phyloP scores from a whole-genome alignment of 2,329 filamentous ascomycete species.

The Sordariomycetes sp. region DNA sequence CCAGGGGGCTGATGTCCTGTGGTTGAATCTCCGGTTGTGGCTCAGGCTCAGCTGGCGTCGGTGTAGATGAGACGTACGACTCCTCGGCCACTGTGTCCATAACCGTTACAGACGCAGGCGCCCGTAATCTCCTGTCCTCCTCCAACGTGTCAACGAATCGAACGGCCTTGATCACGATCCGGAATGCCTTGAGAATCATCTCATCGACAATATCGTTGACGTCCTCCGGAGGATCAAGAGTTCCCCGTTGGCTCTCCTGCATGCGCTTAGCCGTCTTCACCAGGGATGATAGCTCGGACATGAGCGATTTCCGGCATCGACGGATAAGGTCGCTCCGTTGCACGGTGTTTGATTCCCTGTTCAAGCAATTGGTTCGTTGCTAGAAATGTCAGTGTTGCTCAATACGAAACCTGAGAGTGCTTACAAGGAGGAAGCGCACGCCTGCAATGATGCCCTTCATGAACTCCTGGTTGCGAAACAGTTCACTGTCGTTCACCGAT shows the following conservation, averaged over 20 bases:
- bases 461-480: constrained; percentile 87
- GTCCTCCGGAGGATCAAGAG: constrained; percentile 38
- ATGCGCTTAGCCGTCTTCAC: constrained; percentile 84
- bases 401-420: background rate
- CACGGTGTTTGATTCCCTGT: constrained; percentile 67
- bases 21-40: background rate
- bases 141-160: constrained; percentile 82
- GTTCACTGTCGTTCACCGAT: constrained; percentile 62
- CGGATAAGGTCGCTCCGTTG: constrained; percentile 68
- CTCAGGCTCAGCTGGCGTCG: constrained; percentile 20
- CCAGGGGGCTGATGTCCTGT: background rate
- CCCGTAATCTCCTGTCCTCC: constrained; percentile 44
- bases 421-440: constrained; percentile 77
- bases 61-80: constrained; percentile 49
- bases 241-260: constrained; percentile 58
- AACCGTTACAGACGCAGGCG: constrained; percentile 44
- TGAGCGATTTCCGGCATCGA: constrained; percentile 72
- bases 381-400: constrained; percentile 22
- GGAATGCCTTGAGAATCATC: constrained; percentile 89
- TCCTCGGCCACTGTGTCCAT: constrained; percentile 54
- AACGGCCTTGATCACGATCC: constrained; percentile 84
- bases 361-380: constrained; percentile 85
- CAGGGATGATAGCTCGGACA: constrained; percentile 81
- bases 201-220: constrained; percentile 78
- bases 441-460: constrained; percentile 91